phyloP scores from a whole-genome alignment of 805 yeast genomes.

The Kuraishia capsulata region DNA sequence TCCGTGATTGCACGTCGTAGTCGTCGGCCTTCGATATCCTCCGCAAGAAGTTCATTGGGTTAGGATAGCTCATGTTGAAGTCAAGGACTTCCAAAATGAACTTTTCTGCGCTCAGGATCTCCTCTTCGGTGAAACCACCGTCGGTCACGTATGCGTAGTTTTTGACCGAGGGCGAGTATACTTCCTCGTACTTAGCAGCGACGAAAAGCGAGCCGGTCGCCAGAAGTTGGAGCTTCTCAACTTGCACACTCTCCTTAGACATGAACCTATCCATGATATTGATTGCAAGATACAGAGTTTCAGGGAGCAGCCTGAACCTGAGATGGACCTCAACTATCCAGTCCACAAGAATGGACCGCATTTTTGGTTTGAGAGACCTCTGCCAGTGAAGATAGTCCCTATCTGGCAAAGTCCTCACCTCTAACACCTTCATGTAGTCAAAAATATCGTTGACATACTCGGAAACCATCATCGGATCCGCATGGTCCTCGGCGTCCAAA shows the following conservation, averaged over 20 bases:
- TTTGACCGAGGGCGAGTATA: slow-evolving; percentile 74
- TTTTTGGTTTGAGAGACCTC: slow-evolving; percentile 63
- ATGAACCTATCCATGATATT: slow-evolving; percentile 84
- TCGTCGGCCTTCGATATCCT: slow-evolving; percentile 87
- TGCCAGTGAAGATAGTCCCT: slow-evolving; percentile 59
- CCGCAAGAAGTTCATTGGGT: slow-evolving; percentile 83
- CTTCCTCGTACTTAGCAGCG: slow-evolving; percentile 93
- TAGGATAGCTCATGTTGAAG: slow-evolving; percentile 76
- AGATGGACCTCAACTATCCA: slow-evolving; percentile 90
- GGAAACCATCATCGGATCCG: slow-evolving; percentile 81
- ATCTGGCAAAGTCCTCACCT: slow-evolving; percentile 64
- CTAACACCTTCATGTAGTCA: slow-evolving; percentile 65
- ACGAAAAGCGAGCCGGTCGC: slow-evolving; percentile 82
- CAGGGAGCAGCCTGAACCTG: slow-evolving; percentile 76
- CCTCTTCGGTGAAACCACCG: slow-evolving; percentile 74
- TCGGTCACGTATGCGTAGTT: slow-evolving; percentile 85
- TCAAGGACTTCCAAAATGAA: slow-evolving; percentile 61
- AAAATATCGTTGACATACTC: slow-evolving; percentile 89
- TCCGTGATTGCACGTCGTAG: slow-evolving; percentile 75
- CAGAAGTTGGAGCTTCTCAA: slow-evolving; percentile 72
- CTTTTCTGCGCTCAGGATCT: slow-evolving; percentile 76
- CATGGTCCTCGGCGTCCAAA: slow-evolving; percentile 58
- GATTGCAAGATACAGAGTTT: slow-evolving; percentile 74
- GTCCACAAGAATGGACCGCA: slow-evolving; percentile 84
- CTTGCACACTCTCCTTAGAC: slow-evolving; percentile 62